Conservation (phyloP, 805 yeast species). For the Dipodascus albidus region DNA sequence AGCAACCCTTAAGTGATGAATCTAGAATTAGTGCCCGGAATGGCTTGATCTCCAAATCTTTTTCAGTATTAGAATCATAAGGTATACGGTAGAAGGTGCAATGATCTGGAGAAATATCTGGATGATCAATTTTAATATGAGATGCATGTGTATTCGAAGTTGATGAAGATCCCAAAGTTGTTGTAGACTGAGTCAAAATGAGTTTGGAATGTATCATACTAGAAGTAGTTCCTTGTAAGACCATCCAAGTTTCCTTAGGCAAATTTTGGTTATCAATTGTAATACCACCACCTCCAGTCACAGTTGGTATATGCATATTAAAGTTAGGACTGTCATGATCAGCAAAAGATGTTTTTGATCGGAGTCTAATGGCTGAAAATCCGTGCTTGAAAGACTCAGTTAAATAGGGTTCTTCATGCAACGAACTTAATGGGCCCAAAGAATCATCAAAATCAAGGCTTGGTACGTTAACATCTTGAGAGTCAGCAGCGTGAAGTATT, state of each 20-base stretch:
- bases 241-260: background rate
- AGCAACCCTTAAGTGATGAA: background rate
- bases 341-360: background rate
- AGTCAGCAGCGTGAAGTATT: too few relatives aligned
- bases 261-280: background rate
- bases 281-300: background rate
- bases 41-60: background rate
- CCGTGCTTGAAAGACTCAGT: background rate
- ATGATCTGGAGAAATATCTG: background rate
- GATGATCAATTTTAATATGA: background rate
- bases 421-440: background rate
- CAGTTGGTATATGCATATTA: too few relatives aligned
- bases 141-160: background rate
- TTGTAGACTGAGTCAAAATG: background rate
- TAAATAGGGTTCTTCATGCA: background rate
- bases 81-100: background rate
- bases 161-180: background rate
- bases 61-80: background rate
- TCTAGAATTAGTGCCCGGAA: background rate
- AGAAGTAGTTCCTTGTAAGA: background rate
- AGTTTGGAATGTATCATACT: background rate
- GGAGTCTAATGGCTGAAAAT: background rate
- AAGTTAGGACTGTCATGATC: background rate
- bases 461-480: too few relatives aligned
- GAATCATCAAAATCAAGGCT: background rate